These are phyloP conservation scores for Sporothrix brasiliensis DNA, from an alignment of 2,329 filamentous ascomycete species.

Conservation along the genomic window DNA sequence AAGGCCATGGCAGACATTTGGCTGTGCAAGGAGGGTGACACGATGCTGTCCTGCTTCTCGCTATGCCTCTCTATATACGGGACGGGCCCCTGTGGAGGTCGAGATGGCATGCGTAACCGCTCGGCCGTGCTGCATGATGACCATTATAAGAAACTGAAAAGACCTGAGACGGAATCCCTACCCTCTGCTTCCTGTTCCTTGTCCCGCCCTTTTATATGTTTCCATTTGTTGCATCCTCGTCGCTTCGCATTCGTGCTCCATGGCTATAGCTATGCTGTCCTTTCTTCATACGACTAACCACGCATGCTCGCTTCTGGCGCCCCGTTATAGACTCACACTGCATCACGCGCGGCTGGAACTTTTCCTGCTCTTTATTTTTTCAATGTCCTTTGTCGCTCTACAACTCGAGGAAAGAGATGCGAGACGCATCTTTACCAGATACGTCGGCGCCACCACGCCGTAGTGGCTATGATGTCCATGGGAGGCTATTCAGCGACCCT, in stretches of 20 bases:
- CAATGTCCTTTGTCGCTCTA: slow-evolving; percentile 25
- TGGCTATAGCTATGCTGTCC: background rate
- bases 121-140: slow-evolving; percentile 56
- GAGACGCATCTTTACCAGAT: slow-evolving; percentile 7
- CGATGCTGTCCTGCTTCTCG: background rate
- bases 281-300: background rate
- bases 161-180: slow-evolving; percentile 62
- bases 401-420: slow-evolving; percentile 17
- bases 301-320: background rate
- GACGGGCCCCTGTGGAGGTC: slow-evolving; percentile 33
- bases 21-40: background rate
- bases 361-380: background rate
- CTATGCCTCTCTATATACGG: background rate
- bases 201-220: slow-evolving; percentile 21
- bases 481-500: background rate
- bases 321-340: background rate
- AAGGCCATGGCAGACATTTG: slow-evolving; percentile 62
- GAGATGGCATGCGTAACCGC: slow-evolving; percentile 50
- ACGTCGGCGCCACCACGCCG: background rate
- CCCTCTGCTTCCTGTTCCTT: background rate
- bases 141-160: slow-evolving; percentile 67
- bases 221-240: background rate
- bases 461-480: slow-evolving; percentile 1
- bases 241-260: background rate
- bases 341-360: background rate